These are phyloP conservation scores for Cryptococcus maquisensis DNA, from an alignment of 1,284 basidiomycete genomes.

Conservation along the genomic window DNA sequence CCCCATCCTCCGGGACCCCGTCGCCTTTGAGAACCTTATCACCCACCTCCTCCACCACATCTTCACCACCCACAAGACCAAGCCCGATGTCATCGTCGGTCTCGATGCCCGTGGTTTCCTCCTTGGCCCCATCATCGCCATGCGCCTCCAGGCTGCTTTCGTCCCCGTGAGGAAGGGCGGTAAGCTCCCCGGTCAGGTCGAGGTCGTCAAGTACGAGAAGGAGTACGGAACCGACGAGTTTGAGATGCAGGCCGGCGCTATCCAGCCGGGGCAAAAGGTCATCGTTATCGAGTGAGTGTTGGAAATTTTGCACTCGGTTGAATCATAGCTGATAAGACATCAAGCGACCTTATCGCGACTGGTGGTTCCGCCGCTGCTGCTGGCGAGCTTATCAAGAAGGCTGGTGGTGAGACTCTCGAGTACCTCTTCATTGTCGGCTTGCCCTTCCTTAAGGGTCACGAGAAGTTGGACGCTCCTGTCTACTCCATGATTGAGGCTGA, in stretches of 20 bases:
- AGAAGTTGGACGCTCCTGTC: conserved; percentile 76
- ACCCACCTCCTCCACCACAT: conserved; percentile 86
- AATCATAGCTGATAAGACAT: not conserved
- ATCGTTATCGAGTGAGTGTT: conserved; percentile 69
- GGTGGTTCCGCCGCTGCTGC: conserved; percentile 94
- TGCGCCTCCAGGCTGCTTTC: conserved; percentile 88
- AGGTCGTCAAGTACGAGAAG: conserved; percentile 77
- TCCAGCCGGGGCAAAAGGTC: conserved; percentile 76
- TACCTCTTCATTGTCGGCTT: conserved; percentile 94
- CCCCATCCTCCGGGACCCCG: conserved; percentile 76
- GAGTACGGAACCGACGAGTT: conserved; percentile 90
- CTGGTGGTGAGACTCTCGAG: conserved; percentile 79
- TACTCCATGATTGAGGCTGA: conserved; percentile 79
- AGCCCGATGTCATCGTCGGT: conserved; percentile 91
- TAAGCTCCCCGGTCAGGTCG: conserved; percentile 85
- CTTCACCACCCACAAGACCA: conserved; percentile 63
- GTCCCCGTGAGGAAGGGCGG: conserved; percentile 93
- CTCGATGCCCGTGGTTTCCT: conserved; percentile 96
- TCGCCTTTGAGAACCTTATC: conserved; percentile 83
- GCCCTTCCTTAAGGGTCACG: conserved; percentile 71
- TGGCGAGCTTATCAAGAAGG: conserved; percentile 78
- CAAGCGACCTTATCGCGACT: conserved; percentile 85
- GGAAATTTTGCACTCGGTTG: not conserved
- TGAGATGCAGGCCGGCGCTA: conserved; percentile 88
- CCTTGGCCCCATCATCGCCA: conserved; percentile 85